phyloP scores from a whole-genome alignment of 2,329 filamentous ascomycete species.

The Hypoxylon sp. region DNA sequence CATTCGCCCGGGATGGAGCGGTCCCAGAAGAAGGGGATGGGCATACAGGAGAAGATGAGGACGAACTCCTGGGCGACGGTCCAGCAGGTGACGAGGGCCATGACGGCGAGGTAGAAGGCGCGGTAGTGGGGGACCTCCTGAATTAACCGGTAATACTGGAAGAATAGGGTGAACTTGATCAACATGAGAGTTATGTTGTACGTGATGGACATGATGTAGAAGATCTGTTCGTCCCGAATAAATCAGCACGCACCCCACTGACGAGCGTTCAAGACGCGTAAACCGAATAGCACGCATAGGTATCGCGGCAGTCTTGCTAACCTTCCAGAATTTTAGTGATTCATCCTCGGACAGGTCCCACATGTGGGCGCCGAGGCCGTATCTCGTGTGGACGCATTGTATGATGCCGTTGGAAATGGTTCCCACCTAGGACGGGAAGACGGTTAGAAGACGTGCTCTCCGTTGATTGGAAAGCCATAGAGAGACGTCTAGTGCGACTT shows the following conservation, averaged over 20 bases:
- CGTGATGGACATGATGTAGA: constrained; percentile 31
- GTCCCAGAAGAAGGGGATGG: constrained; percentile 29
- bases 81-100: constrained; percentile 32
- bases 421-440: constrained; percentile 6
- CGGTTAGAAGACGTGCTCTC: constrained; percentile 5
- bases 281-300: neutral
- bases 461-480: neutral
- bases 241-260: constrained; percentile 22
- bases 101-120: constrained; percentile 25
- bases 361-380: constrained; percentile 28
- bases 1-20: constrained; percentile 7
- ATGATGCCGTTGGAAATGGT: constrained; percentile 29
- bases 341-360: constrained; percentile 20
- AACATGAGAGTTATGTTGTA: constrained; percentile 33
- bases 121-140: constrained; percentile 33
- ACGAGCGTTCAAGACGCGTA: too few species aligned
- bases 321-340: constrained; percentile 23
- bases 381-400: constrained; percentile 27
- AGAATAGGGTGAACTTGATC: constrained; percentile 38
- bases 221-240: constrained; percentile 22
- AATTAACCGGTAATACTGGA: constrained; percentile 39
- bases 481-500: neutral
- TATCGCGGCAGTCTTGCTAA: constrained; percentile 3
- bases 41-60: constrained; percentile 33
- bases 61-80: constrained; percentile 32